Base-by-base conservation (phyloP, 1,139 yeast species). In the Debaryomyces subglobosus region DNA sequence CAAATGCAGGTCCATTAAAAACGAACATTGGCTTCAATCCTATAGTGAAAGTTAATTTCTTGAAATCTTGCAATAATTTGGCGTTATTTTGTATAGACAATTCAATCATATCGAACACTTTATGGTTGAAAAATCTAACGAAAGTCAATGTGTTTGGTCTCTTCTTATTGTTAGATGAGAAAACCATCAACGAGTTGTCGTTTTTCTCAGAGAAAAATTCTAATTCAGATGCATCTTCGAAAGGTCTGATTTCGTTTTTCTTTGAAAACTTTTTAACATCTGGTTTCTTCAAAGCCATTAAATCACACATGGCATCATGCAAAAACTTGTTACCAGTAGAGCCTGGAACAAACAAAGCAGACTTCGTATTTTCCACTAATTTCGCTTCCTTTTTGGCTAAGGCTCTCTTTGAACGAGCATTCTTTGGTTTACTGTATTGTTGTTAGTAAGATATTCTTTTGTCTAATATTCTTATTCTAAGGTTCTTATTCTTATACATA, bases 161-260 rank as follows among this genome's bases (percentile, higher is more conserved):
- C 75, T 95, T 94, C 70, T 94, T 95, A 65, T 89, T 90, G 69
- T 83, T 83, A 16, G 90, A 78, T 6, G 92, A 81, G 49, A 92
- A 77, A n/a, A 94, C 96, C 63, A 94, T 68, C 54, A 94, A 72
- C 2, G 98, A 90, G 42, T 88, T 70, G 68, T 94, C 99, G 67
- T 94, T 95, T 78, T 94, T 95, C 68, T 92, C 97, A 54, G 96
- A 79, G 65, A 92, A 89, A 62, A 95, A 94, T 68, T 95, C 99
- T 51, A 95, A 72, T 39, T 86, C 82, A 5, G 86, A 64, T n/a
- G 90, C 79, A 64, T 95, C 98, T 69, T 94, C 99, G 69, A 94
- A 94, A 10, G 99, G 99, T 61, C 88, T 80, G 53, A 94, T 78
- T 46, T 89, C 94, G 63, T 94, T 94, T 76, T 90, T 92, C 69